A percentile compares a stretch with the other conserved stretches of the same genome.
These are phyloP conservation scores for Tanacetum coccineum DNA, from an alignment of 129 eudicot genomes.

Conservation along the genomic window DNA sequence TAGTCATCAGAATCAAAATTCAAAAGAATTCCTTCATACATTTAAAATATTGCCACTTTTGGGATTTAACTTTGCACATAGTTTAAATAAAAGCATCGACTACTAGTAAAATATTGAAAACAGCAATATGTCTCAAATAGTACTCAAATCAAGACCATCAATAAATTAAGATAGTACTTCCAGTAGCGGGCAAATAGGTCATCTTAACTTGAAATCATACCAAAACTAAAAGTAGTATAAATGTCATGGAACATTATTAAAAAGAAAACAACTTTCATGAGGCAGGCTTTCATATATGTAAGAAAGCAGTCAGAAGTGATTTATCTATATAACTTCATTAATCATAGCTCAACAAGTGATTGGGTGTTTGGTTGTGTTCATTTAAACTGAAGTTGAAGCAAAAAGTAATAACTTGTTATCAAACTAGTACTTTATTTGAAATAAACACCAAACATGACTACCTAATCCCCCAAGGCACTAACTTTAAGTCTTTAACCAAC, in stretches of 20 bases:
- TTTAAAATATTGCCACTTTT: not conserved
- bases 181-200: not conserved
- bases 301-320: too few relatives aligned
- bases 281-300: not conserved
- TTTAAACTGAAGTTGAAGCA: not conserved
- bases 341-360: not conserved
- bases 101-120: slow-evolving; percentile 4
- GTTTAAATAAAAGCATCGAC: not conserved
- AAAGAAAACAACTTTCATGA: not conserved
- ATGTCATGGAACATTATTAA: not conserved
- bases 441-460: not conserved
- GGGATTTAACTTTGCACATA: not conserved
- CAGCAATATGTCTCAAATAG: not conserved
- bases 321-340: too few relatives aligned
- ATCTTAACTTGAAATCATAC: not conserved
- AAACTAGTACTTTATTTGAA: too few relatives aligned
- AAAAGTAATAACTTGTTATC: not conserved
- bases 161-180: too few relatives aligned
- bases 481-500: slow-evolving; percentile 11
- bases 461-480: not conserved
- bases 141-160: not conserved
- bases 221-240: not conserved
- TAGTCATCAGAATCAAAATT: not conserved
- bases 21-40: not conserved
- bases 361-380: not conserved